Evolutionary conservation across 441 rosid species (phyloP), one percentile per base, ranked within the genome.

Genomic region (Capsella rubella): DNA sequence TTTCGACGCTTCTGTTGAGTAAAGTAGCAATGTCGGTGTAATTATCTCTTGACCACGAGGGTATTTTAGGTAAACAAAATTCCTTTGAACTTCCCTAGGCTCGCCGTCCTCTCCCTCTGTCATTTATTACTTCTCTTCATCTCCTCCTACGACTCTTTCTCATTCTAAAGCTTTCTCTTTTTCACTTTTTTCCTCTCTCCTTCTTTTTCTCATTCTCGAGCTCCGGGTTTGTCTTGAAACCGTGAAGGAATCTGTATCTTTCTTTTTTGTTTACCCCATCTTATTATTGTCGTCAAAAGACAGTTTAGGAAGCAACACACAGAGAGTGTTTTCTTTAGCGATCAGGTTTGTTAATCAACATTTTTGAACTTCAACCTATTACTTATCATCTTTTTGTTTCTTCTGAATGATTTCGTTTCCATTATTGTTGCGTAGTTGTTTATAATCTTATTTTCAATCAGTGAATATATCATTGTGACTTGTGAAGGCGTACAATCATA

Each of bases 71-170:
- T 31, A 69, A 8, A 12, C 4, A 10, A 0, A 8, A 0, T 15
- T 40, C 80, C 15, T 71, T 71, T 59, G 76, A 71, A 65, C 76
- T 77, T 71, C 76, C 80, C 80, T 40, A 77, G 72, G 72, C 40
- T 61, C 57, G 28, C 64, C 64, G 5, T 34, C 55, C 60, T 64
- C 71, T 70, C 43, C 47, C 61, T 76, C 71, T 69, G 50, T 65
- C 68, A 71, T 66, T 77, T 65, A 66, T 28, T 27, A 15, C 45
- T 7, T 25, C 68, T 68, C 51, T 25, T 67, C 60, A 3, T 21
- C 57, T 35, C 58, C 64, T 74, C 18, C 32, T 18, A 47, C 25
- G 51, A 46, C 51, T 46, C 25, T 49, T 15, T 49, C 52, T 49
- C 13, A 3, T 5, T 16, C 52, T 47, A 49, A 49, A 49, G 12